These are phyloP conservation scores for Aspergillus asperescens DNA, from an alignment of 495 filamentous ascomycete genomes.

Conservation along the genomic window DNA sequence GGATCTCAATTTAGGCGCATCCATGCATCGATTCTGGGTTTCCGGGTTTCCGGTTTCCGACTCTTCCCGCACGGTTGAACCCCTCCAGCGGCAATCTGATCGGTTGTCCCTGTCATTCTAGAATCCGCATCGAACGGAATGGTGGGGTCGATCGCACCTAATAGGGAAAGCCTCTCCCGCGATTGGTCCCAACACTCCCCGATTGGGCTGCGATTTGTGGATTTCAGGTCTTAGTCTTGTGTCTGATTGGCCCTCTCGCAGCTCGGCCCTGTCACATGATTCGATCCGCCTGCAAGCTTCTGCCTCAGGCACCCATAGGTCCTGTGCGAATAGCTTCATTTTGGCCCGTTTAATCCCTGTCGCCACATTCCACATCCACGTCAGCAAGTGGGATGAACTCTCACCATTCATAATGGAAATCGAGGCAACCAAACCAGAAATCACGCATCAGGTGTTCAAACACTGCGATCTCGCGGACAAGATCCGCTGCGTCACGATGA, in stretches of 20 bases:
- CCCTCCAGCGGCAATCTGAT: too few relatives aligned
- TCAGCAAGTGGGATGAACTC: slow-evolving; percentile 1
- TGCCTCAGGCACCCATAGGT: background rate
- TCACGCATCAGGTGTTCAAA: background rate
- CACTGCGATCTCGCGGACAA: background rate
- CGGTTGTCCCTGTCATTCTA: background rate
- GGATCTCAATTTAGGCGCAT: too few relatives aligned
- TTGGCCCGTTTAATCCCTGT: slow-evolving; percentile 3
- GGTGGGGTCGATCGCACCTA: background rate
- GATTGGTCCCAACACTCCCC: background rate
- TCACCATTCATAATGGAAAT: background rate
- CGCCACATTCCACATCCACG: slow-evolving; percentile 8
- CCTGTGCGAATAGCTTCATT: slow-evolving; percentile 6
- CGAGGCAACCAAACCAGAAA: background rate
- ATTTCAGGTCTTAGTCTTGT: background rate
- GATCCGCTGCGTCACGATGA: too few relatives aligned
- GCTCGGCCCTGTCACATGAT: background rate
- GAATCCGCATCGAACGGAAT: background rate
- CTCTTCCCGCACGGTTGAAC: too few relatives aligned
- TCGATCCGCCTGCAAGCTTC: background rate
- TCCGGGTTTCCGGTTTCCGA: too few relatives aligned
- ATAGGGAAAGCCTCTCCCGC: background rate
- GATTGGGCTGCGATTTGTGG: background rate
- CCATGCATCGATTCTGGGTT: too few relatives aligned
- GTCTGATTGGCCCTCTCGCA: background rate